Conservation (phyloP, 768 basidiomycete genomes). For the Lanmaoa pseudosensibilis region DNA sequence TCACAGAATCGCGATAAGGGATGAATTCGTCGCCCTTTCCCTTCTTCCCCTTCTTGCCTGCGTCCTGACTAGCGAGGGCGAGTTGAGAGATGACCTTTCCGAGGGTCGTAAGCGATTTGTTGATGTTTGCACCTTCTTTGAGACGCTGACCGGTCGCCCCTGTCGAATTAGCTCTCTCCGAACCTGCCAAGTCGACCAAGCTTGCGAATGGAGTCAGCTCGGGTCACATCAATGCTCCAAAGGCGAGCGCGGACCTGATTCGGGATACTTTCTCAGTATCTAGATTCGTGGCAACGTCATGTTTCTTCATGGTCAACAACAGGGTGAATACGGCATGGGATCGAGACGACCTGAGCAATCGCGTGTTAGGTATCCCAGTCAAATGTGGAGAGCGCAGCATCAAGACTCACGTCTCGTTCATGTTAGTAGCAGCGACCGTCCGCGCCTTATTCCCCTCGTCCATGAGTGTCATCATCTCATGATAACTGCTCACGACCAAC, state of each 20-base stretch:
- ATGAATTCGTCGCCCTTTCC: constrained; percentile 90
- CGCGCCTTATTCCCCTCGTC: constrained; percentile 99
- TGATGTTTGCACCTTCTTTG: constrained; percentile 98
- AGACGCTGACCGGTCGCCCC: constrained; percentile 95
- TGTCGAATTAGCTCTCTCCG: constrained; percentile 95
- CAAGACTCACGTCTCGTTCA: constrained; percentile 94
- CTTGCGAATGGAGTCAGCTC: constrained; percentile 39
- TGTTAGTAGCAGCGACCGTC: constrained; percentile 97
- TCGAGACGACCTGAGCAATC: constrained; percentile 72
- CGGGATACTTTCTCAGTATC: constrained; percentile 99
- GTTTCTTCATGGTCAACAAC: constrained; percentile 87
- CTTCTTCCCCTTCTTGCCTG: constrained; percentile 83
- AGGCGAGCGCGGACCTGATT: constrained; percentile 61
- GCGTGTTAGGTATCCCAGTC: constrained; percentile 2
- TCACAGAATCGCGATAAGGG: constrained; percentile 95
- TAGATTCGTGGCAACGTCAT: constrained; percentile 80
- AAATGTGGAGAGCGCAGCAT: neutral
- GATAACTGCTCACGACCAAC: constrained; percentile 85
- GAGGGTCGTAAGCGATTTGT: constrained; percentile 95
- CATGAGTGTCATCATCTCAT: constrained; percentile 99
- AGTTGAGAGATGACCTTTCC: constrained; percentile 97
- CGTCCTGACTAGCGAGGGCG: constrained; percentile 57
- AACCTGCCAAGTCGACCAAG: constrained; percentile 94
- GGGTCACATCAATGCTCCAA: neutral
- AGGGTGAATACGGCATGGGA: constrained; percentile 99